Conservation (phyloP, 352 stramenopile species). For the Phytophthora ramorum region DNA sequence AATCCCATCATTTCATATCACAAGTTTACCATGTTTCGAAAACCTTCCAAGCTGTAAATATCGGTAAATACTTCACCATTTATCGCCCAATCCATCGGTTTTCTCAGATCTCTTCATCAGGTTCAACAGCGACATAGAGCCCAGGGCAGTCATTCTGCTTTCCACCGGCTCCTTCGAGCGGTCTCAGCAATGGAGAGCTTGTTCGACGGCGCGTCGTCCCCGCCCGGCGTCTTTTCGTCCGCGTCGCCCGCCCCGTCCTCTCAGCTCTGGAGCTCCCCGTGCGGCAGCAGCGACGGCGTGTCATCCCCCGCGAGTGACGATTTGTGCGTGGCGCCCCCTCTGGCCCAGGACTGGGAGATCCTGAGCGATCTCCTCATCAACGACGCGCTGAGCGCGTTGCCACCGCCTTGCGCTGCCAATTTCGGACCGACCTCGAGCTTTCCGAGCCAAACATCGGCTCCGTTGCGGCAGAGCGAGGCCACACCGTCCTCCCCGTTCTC, state of each 20-base stretch:
- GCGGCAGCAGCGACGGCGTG: slow-evolving; percentile 22
- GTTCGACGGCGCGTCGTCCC: background rate
- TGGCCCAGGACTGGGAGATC: slow-evolving; percentile 58
- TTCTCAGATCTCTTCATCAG: no score
- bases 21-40: no score
- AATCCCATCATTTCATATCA: no score
- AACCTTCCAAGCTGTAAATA: no score
- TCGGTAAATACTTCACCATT: no score
- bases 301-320: slow-evolving; percentile 14
- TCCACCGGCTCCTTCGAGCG: no score
- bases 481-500: slow-evolving; percentile 22
- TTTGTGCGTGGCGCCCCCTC: slow-evolving; percentile 1
- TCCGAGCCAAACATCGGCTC: slow-evolving; percentile 3
- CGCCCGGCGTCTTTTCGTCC: slow-evolving; percentile 12
- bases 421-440: background rate
- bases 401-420: slow-evolving; percentile 1
- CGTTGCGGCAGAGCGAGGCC: slow-evolving; percentile 15
- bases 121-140: no score
- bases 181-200: slow-evolving; percentile 8
- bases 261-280: slow-evolving; percentile 11
- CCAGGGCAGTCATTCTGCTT: no score
- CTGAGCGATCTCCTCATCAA: slow-evolving; percentile 65
- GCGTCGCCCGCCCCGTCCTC: slow-evolving; percentile 3
- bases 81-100: no score
- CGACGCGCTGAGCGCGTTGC: slow-evolving; percentile 39